phyloP scores from a whole-genome alignment of 768 basidiomycete species.

The Phlegmacium glaucopus region DNA sequence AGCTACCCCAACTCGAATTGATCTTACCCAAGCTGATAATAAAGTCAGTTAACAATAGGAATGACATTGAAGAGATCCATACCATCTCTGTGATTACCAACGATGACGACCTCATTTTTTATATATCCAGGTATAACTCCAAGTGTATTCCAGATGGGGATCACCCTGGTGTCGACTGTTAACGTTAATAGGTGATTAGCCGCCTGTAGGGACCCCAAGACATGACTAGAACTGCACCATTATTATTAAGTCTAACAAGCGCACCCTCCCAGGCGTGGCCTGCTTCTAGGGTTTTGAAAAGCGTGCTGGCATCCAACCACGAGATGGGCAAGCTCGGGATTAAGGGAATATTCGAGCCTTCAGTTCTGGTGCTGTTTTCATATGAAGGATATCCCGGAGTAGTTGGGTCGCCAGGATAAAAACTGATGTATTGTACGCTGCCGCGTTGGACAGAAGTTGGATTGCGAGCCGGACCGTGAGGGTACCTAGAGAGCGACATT shows the following conservation, averaged over 20 bases:
- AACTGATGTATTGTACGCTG: conserved; percentile 66
- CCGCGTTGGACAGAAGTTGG: conserved; percentile 83
- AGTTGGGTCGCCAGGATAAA: conserved; percentile 75
- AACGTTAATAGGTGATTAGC: too few relatives aligned
- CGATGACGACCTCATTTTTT: conserved; percentile 75
- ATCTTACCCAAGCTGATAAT: conserved; percentile 51
- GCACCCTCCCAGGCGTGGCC: conserved; percentile 26
- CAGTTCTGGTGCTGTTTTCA: conserved; percentile 64
- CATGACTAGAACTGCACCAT: too few relatives aligned
- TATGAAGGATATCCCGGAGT: conserved; percentile 90
- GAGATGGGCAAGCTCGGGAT: conserved; percentile 92
- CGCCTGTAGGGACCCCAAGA: too few relatives aligned
- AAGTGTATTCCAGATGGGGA: conserved; percentile 89
- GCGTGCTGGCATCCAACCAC: conserved; percentile 72
- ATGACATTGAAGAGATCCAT: conserved; percentile 15
- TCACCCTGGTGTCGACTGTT: conserved; percentile 71
- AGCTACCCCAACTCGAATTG: background rate
- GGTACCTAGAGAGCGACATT: conserved; percentile 42
- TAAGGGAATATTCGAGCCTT: conserved; percentile 59
- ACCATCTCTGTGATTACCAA: conserved; percentile 88
- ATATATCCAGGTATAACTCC: conserved; percentile 80
- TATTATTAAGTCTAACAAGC: conserved; percentile 46
- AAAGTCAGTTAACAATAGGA: conserved; percentile 2
- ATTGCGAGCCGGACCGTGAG: conserved; percentile 83
- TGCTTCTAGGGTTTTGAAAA: conserved; percentile 36